A percentile compares a stretch with the other conserved stretches of the same genome.
These are phyloP conservation scores for Juglanconis oblonga DNA, from an alignment of 2,329 filamentous ascomycete species.

Conservation along the genomic window DNA sequence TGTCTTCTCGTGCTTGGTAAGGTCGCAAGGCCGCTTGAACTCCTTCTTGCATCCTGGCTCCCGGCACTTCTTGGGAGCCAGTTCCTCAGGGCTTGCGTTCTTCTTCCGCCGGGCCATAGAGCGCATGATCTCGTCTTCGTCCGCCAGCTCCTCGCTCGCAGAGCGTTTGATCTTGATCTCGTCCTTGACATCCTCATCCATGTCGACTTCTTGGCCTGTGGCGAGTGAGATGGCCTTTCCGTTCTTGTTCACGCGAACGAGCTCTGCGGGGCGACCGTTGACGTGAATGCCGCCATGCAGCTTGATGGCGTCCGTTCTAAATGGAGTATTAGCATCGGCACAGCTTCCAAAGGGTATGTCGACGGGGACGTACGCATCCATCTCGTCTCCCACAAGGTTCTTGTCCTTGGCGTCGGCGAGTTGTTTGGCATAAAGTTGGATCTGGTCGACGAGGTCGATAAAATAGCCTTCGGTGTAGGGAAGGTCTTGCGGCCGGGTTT, in stretches of 20 bases:
- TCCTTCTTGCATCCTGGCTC: conserved; percentile 79
- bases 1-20: conserved; percentile 98
- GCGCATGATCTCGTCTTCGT: conserved; percentile 79
- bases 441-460: conserved; percentile 92
- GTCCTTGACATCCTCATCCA: conserved; percentile 45
- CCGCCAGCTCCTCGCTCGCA: conserved; percentile 66
- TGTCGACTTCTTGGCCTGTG: conserved; percentile 62
- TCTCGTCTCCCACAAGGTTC: conserved; percentile 54
- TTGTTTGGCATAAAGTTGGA: conserved; percentile 82
- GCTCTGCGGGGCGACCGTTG: conserved; percentile 78
- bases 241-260: conserved; percentile 78
- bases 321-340: conserved; percentile 24
- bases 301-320: conserved; percentile 65
- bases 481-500: conserved; percentile 77
- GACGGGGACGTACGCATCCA: conserved; percentile 52
- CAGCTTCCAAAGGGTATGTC: conserved; percentile 10
- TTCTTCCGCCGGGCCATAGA: conserved; percentile 97
- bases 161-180: conserved; percentile 62
- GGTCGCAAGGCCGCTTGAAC: conserved; percentile 94
- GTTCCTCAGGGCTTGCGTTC: conserved; percentile 81
- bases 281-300: conserved; percentile 78
- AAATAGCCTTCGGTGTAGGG: conserved; percentile 97
- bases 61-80: conserved; percentile 74
- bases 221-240: conserved; percentile 77
- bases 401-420: conserved; percentile 73